Conservation (phyloP, 2,329 filamentous ascomycete species). For the Xylariales sp. region DNA sequence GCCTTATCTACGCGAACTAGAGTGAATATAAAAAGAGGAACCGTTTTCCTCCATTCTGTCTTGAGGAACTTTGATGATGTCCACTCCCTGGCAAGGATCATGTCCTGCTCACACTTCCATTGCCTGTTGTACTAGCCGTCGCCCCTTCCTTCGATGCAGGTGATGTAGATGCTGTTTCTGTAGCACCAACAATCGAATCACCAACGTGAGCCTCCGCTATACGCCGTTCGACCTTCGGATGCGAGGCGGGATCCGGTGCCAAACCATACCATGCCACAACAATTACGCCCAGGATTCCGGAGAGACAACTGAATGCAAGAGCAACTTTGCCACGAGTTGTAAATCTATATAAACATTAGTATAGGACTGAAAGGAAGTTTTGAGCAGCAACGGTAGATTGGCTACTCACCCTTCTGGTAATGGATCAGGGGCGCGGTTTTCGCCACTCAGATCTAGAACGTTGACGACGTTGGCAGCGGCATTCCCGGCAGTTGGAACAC, state of each 20-base stretch:
- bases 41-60: no score
- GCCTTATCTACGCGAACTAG: no score
- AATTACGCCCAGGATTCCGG: slow-evolving; percentile 63
- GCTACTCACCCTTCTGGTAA: slow-evolving; percentile 57
- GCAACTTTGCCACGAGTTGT: slow-evolving; percentile 68
- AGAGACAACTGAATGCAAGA: slow-evolving; percentile 65
- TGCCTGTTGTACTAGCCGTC: no score
- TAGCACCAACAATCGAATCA: not conserved
- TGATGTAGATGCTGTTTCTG: no score
- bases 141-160: no score
- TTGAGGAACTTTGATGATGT: no score
- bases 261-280: slow-evolving; percentile 62
- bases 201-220: slow-evolving; percentile 8
- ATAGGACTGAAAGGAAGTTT: not conserved
- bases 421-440: slow-evolving; percentile 49
- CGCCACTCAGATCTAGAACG: slow-evolving; percentile 57
- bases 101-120: no score
- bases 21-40: no score
- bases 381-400: not conserved
- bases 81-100: no score
- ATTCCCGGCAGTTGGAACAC: slow-evolving; percentile 57
- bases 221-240: slow-evolving; percentile 8
- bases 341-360: slow-evolving; percentile 58
- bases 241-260: slow-evolving; percentile 21
- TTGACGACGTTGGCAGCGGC: slow-evolving; percentile 67